Evolutionary conservation across 768 basidiomycete genomes (phyloP).

Genomic region (Candolleomyces aberdarensis): DNA sequence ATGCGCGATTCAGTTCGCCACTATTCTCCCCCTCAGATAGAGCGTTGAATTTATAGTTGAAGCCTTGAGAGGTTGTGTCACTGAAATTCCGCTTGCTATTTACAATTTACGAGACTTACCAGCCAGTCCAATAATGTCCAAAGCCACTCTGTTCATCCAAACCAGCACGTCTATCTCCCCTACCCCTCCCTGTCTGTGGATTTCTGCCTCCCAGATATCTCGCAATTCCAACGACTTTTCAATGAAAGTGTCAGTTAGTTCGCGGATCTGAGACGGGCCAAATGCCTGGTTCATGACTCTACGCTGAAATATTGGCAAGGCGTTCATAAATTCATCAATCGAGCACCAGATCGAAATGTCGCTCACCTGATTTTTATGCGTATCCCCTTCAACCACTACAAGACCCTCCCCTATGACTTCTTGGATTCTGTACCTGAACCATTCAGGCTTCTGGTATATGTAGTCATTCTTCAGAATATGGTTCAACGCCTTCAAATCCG

Average conservation of each 20-base stretch:
- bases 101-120: slow-evolving; percentile 25
- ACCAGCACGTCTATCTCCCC: slow-evolving; percentile 52
- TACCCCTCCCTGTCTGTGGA: slow-evolving; percentile 21
- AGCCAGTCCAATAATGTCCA: slow-evolving; percentile 75
- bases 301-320: too few relatives aligned
- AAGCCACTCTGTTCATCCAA: slow-evolving; percentile 64
- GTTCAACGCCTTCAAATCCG: slow-evolving; percentile 58
- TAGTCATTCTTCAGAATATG: slow-evolving; percentile 56
- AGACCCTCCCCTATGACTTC: slow-evolving; percentile 34
- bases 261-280: slow-evolving; percentile 53
- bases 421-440: slow-evolving; percentile 31
- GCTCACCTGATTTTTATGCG: slow-evolving; percentile 40
- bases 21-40: slow-evolving; percentile 25
- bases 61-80: slow-evolving; percentile 17
- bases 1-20: slow-evolving; percentile 53
- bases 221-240: slow-evolving; percentile 33
- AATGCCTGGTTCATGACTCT: slow-evolving; percentile 52
- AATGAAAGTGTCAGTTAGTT: slow-evolving; percentile 35
- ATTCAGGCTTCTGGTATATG: slow-evolving; percentile 52
- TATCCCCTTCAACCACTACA: slow-evolving; percentile 42
- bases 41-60: slow-evolving; percentile 33
- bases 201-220: slow-evolving; percentile 41
- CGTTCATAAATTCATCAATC: too few relatives aligned
- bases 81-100: background rate
- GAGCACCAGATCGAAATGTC: too few relatives aligned